Conservation (phyloP, 176 grass and related monocot species). For the Dendrocalamus sinicus region DNA sequence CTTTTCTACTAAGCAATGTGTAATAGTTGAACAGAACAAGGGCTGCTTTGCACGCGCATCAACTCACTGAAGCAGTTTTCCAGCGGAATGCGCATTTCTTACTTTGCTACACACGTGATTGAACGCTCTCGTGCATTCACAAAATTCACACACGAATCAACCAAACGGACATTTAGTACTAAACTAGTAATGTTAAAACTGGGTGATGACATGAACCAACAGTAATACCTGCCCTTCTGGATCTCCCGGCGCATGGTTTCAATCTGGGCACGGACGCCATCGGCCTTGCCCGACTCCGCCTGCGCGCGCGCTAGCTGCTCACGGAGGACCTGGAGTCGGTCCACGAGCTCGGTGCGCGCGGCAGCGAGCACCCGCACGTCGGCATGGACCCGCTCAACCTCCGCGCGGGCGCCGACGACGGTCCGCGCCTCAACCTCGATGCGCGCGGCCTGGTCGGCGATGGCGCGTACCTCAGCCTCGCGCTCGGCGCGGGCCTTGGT, state of each 20-base stretch:
- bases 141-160: slow-evolving; percentile 8
- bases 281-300: slow-evolving; percentile 51
- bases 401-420: slow-evolving; percentile 53
- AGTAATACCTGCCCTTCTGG: slow-evolving; percentile 87
- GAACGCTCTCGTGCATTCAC: neutral
- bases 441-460: slow-evolving; percentile 56
- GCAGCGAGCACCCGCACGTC: slow-evolving; percentile 58
- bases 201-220: neutral
- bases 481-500: slow-evolving; percentile 45
- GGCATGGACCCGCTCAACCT: slow-evolving; percentile 58
- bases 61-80: slow-evolving; percentile 9
- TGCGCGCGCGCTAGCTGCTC: slow-evolving; percentile 49
- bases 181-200: neutral
- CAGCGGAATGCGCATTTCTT: neutral
- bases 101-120: slow-evolving; percentile 1
- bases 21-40: neutral
- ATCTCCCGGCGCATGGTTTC: slow-evolving; percentile 87
- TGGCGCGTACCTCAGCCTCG: slow-evolving; percentile 54
- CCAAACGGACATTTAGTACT: neutral
- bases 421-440: slow-evolving; percentile 63
- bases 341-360: slow-evolving; percentile 56
- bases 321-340: slow-evolving; percentile 49
- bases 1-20: neutral
- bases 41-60: neutral
- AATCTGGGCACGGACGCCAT: slow-evolving; percentile 56